A percentile compares a stretch with the other conserved stretches of the same genome.
Evolutionary conservation across 768 basidiomycete genomes (phyloP).

Genomic region (Fomitopsis serialis): DNA sequence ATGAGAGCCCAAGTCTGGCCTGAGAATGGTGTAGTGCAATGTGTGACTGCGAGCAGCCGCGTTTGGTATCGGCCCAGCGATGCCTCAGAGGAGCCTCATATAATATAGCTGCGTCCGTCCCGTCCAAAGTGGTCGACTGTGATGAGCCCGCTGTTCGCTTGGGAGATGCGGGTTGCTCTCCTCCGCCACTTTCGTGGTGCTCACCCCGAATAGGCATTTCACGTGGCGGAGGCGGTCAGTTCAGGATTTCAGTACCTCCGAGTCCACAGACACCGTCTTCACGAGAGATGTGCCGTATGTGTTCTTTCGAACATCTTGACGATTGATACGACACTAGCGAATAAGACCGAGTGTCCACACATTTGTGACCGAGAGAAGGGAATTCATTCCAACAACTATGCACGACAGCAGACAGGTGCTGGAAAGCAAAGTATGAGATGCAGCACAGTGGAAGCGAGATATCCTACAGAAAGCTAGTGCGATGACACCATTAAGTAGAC

Average conservation of each 20-base stretch:
- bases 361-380: background rate
- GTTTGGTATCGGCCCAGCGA: background rate
- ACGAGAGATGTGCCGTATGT: no score
- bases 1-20: background rate
- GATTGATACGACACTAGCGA: no score
- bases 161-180: no score
- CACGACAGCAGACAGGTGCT: background rate
- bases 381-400: background rate
- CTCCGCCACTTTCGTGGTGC: no score
- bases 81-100: background rate
- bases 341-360: no score
- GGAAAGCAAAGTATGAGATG: background rate
- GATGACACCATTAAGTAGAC: background rate
- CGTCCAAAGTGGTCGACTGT: no score
- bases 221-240: no score
- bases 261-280: no score
- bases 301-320: no score
- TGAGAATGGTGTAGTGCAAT: background rate
- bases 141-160: no score
- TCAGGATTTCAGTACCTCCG: no score
- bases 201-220: no score
- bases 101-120: background rate
- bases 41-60: background rate
- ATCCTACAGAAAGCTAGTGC: background rate
- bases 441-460: background rate